A percentile compares a stretch with the other conserved stretches of the same genome.
These are phyloP conservation scores for Laetiporus sulphureus DNA, from an alignment of 1,284 basidiomycete species.

Conservation along the genomic window DNA sequence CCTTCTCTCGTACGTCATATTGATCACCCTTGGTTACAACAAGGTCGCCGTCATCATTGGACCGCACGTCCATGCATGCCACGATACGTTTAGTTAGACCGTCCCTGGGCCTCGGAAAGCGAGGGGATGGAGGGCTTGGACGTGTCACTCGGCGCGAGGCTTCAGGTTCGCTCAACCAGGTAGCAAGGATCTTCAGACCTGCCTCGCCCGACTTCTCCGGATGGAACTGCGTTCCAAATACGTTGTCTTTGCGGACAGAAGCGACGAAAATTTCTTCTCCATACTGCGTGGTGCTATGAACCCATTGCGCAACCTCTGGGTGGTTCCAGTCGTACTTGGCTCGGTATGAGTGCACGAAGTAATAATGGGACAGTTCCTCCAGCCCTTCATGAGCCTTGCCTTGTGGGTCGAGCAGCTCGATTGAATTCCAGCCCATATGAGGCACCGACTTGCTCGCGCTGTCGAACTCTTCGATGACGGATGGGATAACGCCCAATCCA, in stretches of 20 bases:
- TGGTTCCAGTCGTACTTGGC: conserved; percentile 63
- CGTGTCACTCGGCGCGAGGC: conserved; percentile 29
- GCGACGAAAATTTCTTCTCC: conserved; percentile 92
- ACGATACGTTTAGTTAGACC: conserved; percentile 91
- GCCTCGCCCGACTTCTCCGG: conserved; percentile 97
- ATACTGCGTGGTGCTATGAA: conserved; percentile 87
- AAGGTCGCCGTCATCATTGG: conserved; percentile 94
- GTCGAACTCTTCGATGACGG: conserved; percentile 61
- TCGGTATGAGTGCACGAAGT: conserved; percentile 97
- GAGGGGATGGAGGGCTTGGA: conserved; percentile 27
- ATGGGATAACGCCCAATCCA: conserved; percentile 74
- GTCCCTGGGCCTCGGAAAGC: conserved; percentile 40
- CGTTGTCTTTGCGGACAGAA: conserved; percentile 76
- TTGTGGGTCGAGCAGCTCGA: conserved; percentile 45
- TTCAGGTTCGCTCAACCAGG: conserved; percentile 73
- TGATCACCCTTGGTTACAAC: conserved; percentile 99
- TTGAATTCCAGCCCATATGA: conserved; percentile 97
- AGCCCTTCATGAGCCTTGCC: conserved; percentile 36
- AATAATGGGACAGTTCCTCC: conserved; percentile 63
- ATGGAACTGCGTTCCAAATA: conserved; percentile 97
- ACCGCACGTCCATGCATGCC: conserved; percentile 96
- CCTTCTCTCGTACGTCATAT: conserved; percentile 94
- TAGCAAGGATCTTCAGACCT: conserved; percentile 75
- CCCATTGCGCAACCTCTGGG: conserved; percentile 62
- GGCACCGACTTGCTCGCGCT: conserved; percentile 82